Conservation (phyloP, 306 rosid genomes). For the Hylodesmum podocarpum region DNA sequence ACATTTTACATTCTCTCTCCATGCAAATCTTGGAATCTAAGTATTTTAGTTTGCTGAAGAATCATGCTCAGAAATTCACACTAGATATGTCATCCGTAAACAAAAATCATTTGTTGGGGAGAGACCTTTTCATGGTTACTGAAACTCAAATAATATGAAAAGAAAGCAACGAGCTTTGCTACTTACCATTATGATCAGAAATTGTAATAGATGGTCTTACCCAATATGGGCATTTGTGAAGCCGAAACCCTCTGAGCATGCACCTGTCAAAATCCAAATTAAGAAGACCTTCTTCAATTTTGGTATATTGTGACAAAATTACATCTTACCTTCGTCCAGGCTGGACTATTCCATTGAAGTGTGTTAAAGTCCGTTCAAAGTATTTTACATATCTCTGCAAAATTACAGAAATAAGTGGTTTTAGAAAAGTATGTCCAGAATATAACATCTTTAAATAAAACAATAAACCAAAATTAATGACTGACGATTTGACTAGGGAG, state of each 20-base stretch:
- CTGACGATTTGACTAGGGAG: constrained; percentile 96
- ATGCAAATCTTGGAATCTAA: neutral
- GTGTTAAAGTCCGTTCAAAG: constrained; percentile 62
- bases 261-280: constrained; percentile 61
- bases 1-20: neutral
- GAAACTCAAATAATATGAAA: neutral
- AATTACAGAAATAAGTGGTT: constrained; percentile 26
- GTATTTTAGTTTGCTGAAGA: neutral
- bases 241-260: constrained; percentile 92
- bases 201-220: constrained; percentile 81
- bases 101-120: neutral
- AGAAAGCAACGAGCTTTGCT: neutral
- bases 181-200: constrained; percentile 77
- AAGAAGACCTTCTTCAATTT: constrained; percentile 25
- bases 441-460: constrained; percentile 4
- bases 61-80: neutral
- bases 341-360: constrained; percentile 70
- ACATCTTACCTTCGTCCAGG: constrained; percentile 74
- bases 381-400: constrained; percentile 86
- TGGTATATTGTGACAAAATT: constrained; percentile 11
- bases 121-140: constrained; percentile 1
- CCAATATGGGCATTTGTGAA: constrained; percentile 93
- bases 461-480: constrained; percentile 24
- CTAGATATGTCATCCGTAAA: neutral
- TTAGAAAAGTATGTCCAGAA: constrained; percentile 37